Percentiles rank a stretch among this genome's conserved stretches.
These are phyloP conservation scores for Epichloe scottii DNA, from an alignment of 2,329 filamentous ascomycete species.

Conservation along the genomic window DNA sequence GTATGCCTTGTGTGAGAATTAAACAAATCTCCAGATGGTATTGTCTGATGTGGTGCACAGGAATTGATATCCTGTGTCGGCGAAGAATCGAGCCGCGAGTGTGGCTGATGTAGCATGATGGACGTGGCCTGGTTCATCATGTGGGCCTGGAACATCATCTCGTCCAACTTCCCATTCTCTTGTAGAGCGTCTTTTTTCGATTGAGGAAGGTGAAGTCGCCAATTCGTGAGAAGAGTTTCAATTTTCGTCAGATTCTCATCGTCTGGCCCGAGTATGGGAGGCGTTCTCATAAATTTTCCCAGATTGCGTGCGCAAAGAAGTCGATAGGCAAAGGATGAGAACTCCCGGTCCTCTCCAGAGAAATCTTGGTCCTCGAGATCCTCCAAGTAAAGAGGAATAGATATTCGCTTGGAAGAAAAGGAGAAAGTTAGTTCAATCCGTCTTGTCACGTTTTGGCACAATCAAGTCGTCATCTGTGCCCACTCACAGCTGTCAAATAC, in stretches of 20 bases:
- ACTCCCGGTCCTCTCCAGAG: conserved; percentile 52
- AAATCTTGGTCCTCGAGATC: conserved; percentile 72
- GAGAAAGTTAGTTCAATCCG: conserved; percentile 1
- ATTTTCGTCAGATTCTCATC: conserved; percentile 40
- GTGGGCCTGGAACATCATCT: conserved; percentile 84
- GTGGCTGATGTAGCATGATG: conserved; percentile 68
- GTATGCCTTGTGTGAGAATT: conserved; percentile 69
- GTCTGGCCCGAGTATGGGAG: conserved; percentile 37
- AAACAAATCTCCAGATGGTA: conserved; percentile 37
- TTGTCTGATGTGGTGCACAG: conserved; percentile 48
- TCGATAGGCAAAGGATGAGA: conserved; percentile 77
- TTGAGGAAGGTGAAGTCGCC: conserved; percentile 65
- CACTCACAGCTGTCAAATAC: conserved; percentile 45
- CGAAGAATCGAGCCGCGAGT: conserved; percentile 59
- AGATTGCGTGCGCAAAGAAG: conserved; percentile 72
- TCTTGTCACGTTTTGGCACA: neutral
- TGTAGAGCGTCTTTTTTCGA: conserved; percentile 59
- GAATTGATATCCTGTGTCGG: conserved; percentile 47
- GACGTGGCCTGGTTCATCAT: conserved; percentile 59
- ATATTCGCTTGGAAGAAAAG: conserved; percentile 36
- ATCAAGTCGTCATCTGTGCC: neutral
- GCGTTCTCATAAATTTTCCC: conserved; percentile 56
- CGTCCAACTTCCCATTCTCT: conserved; percentile 61
- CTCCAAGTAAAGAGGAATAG: conserved; percentile 49
- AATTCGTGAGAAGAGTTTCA: conserved; percentile 51